Evolutionary conservation across 371 early-diverging fungal species (phyloP), one percentile per base, ranked within the genome.

Genomic region (Basidiobolus meristosporus): DNA sequence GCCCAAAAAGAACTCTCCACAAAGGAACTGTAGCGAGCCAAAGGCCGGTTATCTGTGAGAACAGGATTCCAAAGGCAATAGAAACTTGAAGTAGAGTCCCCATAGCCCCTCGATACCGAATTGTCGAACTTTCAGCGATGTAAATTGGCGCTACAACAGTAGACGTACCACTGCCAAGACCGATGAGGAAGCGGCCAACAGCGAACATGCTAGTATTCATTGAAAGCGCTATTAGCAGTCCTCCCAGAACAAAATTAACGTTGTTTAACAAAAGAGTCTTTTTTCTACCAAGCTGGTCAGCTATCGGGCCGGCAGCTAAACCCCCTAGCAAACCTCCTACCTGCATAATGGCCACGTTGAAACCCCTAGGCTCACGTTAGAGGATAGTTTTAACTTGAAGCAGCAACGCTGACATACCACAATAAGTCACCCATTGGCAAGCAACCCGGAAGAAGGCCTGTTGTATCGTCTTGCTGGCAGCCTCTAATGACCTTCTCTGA

Each of bases 141-240:
- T 90, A 92, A 18, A 73, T 68, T 2, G 85, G 71, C 3, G 83
- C 76, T 9, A 71, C 73, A 22, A 72, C 78, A 32, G 85, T 76
- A 40, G 76, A 71, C 7, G 80, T 59, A 15, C 92, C 93, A 31
- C 77, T 66, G 5, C 74, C 90, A 38, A 83, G 50, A 38, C 97
- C 97, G 34, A 73, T 63, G 28, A 88, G 46, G 45, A 91, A 60
- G 39, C 96, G 74, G 0, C 87, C 92, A 37, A 82, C 29, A 38
- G 68, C 70, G 40, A 89, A 73, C 47, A 71, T 70, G n/a, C 54
- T 68, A 39, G 62, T 52, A 3, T 64, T 60, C 7, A 64, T 68
- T 7, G 77, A 53, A 17, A 66, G 44, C 18, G 68, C 62, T 16
- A 84, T 58, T 1, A 77, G 49, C 12, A 74, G 37, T 11, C 71